Percentiles rank a stretch among this genome's conserved stretches.
Evolutionary conservation across 371 early-diverging fungal species (phyloP).

Genomic region (Mucor plumbeus): DNA sequence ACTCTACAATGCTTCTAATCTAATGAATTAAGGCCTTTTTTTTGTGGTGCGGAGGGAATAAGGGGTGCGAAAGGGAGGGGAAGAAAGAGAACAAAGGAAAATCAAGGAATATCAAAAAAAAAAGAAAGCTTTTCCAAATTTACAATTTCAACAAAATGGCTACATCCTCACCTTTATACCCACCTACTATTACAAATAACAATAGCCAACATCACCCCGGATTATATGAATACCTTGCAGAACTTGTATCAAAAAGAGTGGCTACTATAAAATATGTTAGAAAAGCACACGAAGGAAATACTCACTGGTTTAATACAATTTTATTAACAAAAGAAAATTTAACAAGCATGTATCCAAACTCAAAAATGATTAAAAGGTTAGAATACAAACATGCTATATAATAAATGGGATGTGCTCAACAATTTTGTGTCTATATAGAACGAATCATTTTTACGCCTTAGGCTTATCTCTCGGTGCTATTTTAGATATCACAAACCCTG

Average conservation of each 20-base stretch:
- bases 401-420: slow-evolving; percentile 3
- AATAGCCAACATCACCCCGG: slow-evolving; percentile 32
- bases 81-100: background rate
- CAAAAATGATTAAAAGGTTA: slow-evolving; percentile 49
- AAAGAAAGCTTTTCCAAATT: background rate
- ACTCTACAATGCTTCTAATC: background rate
- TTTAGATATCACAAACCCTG: slow-evolving; percentile 64
- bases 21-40: no score
- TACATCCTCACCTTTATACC: slow-evolving; percentile 21
- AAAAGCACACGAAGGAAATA: slow-evolving; percentile 59
- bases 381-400: slow-evolving; percentile 6
- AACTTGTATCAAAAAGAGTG: slow-evolving; percentile 69
- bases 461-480: slow-evolving; percentile 69
- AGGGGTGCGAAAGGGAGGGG: background rate
- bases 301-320: slow-evolving; percentile 68
- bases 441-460: slow-evolving; percentile 64
- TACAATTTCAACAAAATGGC: slow-evolving; percentile 16
- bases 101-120: background rate
- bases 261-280: slow-evolving; percentile 70
- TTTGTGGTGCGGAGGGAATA: slow-evolving; percentile 3
- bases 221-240: slow-evolving; percentile 55
- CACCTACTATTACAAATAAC: slow-evolving; percentile 10
- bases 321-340: slow-evolving; percentile 60
- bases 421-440: slow-evolving; percentile 27
- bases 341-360: slow-evolving; percentile 39